phyloP scores from a whole-genome alignment of 2,329 filamentous ascomycete genomes.

The Pyrenophora seminiperda region DNA sequence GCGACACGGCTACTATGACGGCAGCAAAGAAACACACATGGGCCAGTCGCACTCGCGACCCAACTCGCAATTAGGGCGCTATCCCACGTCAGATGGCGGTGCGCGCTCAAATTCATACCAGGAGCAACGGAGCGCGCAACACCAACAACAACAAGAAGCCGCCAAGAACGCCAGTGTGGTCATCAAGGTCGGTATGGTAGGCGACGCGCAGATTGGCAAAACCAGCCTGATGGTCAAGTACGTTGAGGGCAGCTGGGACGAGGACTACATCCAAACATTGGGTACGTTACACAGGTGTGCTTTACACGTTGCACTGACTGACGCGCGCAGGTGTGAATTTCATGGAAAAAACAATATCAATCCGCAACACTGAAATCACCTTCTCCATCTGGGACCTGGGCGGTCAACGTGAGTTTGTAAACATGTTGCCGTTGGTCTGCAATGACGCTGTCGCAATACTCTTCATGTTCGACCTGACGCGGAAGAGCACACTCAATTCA shows the following conservation, averaged over 20 bases:
- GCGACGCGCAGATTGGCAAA: constrained; percentile 98
- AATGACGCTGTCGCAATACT: constrained; percentile 98
- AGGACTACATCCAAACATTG: constrained; percentile 98
- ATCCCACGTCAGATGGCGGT: constrained; percentile 53
- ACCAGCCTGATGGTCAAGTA: constrained; percentile 99
- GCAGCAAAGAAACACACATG: constrained; percentile 42
- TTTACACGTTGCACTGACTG: constrained; percentile 12
- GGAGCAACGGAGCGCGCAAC: constrained; percentile 54
- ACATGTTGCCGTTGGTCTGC: constrained; percentile 99
- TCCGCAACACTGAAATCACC: constrained; percentile 98
- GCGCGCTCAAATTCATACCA: constrained; percentile 50
- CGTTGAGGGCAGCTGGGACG: constrained; percentile 98
- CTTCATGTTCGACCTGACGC: constrained; percentile 99
- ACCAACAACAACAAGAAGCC: constrained; percentile 38
- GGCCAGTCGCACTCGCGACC: constrained; percentile 52
- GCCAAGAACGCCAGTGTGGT: constrained; percentile 72
- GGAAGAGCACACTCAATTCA: constrained; percentile 97
- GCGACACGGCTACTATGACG: constrained; percentile 42
- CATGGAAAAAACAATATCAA: constrained; percentile 99
- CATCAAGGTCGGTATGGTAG: constrained; percentile 99
- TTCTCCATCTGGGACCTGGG: constrained; percentile 99
- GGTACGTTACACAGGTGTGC: constrained; percentile 56
- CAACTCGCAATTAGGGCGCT: constrained; percentile 56
- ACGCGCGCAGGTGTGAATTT: constrained; percentile 82
- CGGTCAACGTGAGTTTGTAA: constrained; percentile 97